Percentiles rank a stretch among this genome's conserved stretches.
These are phyloP conservation scores for Colletotrichum lini DNA, from an alignment of 2,329 filamentous ascomycete genomes.

Conservation along the genomic window DNA sequence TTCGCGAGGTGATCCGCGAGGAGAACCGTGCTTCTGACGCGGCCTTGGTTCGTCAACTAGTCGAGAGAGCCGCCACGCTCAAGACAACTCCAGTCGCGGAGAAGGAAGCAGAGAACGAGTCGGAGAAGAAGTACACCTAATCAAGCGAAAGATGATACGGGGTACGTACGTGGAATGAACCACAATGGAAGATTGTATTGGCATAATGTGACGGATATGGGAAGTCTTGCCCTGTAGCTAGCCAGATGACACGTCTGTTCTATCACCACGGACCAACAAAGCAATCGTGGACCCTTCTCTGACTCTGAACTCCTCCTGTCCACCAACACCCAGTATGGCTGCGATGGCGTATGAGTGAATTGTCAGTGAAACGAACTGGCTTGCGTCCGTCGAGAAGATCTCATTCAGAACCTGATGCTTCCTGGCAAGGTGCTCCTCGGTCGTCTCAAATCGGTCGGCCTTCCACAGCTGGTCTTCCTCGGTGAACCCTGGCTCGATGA, in stretches of 20 bases:
- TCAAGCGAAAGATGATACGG: no score
- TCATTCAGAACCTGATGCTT: slow-evolving; percentile 61
- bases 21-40: slow-evolving; percentile 1
- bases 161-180: background rate
- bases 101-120: background rate
- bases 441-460: slow-evolving; percentile 62
- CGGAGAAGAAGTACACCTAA: background rate
- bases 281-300: slow-evolving; percentile 69
- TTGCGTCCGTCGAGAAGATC: slow-evolving; percentile 58
- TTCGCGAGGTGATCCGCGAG: background rate
- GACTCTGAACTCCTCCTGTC: slow-evolving; percentile 60
- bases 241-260: background rate
- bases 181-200: background rate
- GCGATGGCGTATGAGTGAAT: slow-evolving; percentile 64
- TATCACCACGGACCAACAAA: slow-evolving; percentile 64
- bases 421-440: slow-evolving; percentile 60
- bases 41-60: background rate
- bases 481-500: slow-evolving; percentile 67
- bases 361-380: slow-evolving; percentile 63
- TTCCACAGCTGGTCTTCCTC: slow-evolving; percentile 70
- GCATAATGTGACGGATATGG: background rate
- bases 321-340: slow-evolving; percentile 59
- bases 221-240: background rate
- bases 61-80: background rate
- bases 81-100: background rate